phyloP scores from a whole-genome alignment of 768 basidiomycete genomes.

The Boletus pseudopeckii region DNA sequence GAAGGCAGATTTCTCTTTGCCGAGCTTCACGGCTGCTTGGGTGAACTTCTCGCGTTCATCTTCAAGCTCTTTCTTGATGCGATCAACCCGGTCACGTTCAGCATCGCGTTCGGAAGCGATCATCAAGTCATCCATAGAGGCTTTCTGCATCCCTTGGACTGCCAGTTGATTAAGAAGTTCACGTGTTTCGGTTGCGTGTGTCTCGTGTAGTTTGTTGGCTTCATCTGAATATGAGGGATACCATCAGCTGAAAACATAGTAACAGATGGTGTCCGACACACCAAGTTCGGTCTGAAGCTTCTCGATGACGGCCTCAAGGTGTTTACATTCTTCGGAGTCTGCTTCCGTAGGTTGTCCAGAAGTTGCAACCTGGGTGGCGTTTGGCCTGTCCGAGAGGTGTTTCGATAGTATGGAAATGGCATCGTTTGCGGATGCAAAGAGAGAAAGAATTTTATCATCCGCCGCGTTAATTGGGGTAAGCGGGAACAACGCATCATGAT shows the following conservation, averaged over 20 bases:
- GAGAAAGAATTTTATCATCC: slow-evolving; percentile 42
- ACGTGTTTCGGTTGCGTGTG: slow-evolving; percentile 44
- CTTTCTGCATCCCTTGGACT: slow-evolving; percentile 34
- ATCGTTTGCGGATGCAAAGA: slow-evolving; percentile 43
- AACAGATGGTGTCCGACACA: slow-evolving; percentile 26
- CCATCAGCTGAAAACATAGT: slow-evolving; percentile 9
- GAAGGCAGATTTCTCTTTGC: slow-evolving; percentile 59
- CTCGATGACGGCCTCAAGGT: slow-evolving; percentile 48
- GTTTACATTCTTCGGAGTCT: slow-evolving; percentile 43
- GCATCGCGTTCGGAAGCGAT: slow-evolving; percentile 50
- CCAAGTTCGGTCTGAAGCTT: slow-evolving; percentile 58
- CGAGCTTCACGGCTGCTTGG: slow-evolving; percentile 58
- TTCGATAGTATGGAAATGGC: slow-evolving; percentile 32
- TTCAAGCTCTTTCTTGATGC: slow-evolving; percentile 55
- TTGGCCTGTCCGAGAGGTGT: slow-evolving; percentile 16
- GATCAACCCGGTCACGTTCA: slow-evolving; percentile 52
- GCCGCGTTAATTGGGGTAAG: slow-evolving; percentile 48
- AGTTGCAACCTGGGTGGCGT: slow-evolving; percentile 8
- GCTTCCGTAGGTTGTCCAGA: slow-evolving; percentile 20
- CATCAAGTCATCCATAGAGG: slow-evolving; percentile 46
- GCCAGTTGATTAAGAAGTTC: slow-evolving; percentile 56
- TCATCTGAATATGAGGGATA: slow-evolving; percentile 34
- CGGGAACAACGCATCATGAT: slow-evolving; percentile 51
- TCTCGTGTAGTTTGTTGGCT: slow-evolving; percentile 44
- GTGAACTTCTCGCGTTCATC: slow-evolving; percentile 62